phyloP scores from a whole-genome alignment of 1,139 yeast genomes.

The Kurtzmaniella quercitrusa region DNA sequence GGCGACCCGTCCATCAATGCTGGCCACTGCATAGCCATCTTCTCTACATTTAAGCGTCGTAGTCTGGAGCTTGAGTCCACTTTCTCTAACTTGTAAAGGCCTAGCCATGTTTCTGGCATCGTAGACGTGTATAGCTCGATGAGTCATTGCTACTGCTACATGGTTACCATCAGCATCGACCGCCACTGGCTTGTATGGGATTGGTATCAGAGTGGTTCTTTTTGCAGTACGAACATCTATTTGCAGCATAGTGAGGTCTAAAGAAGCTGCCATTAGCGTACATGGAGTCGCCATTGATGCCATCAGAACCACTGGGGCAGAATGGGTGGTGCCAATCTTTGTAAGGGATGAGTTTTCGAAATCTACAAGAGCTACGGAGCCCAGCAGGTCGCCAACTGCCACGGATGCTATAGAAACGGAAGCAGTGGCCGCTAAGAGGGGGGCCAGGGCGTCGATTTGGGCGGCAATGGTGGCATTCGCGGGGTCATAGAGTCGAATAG shows the following conservation, averaged over 20 bases:
- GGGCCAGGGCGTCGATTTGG: not conserved
- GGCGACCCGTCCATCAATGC: slow-evolving; percentile 84
- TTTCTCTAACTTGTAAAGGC: slow-evolving; percentile 55
- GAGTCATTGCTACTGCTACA: slow-evolving; percentile 55
- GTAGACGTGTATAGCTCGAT: slow-evolving; percentile 52
- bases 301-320: not conserved
- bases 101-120: slow-evolving; percentile 43
- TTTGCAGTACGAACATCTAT: slow-evolving; percentile 24
- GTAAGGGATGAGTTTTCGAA: not conserved
- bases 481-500: not conserved
- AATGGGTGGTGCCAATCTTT: not conserved
- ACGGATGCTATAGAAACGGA: not conserved
- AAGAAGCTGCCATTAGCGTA: not conserved
- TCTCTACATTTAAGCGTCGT: slow-evolving; percentile 50
- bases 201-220: slow-evolving; percentile 9
- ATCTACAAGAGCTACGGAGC: not conserved
- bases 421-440: not conserved
- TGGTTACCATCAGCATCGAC: slow-evolving; percentile 53
- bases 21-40: slow-evolving; percentile 71
- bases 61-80: slow-evolving; percentile 73
- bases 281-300: not conserved
- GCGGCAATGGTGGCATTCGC: not conserved
- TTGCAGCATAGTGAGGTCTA: slow-evolving; percentile 18
- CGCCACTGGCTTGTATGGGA: slow-evolving; percentile 51
- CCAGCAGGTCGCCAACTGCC: not conserved